Conservation (phyloP, 2,329 filamentous ascomycete genomes). For the Teratosphaeria nubilosa region DNA sequence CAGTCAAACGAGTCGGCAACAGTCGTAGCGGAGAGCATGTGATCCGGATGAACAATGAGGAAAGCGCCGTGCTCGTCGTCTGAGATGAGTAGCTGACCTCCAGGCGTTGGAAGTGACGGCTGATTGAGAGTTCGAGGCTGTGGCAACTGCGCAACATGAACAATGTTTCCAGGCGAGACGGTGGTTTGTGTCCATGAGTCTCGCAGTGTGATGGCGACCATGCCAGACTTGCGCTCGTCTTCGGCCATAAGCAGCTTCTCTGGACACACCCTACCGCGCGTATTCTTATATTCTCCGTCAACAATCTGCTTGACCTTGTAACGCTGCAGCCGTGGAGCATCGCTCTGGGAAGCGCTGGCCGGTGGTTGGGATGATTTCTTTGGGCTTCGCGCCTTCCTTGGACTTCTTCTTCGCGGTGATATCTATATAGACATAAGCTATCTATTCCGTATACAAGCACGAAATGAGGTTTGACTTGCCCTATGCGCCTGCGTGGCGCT, state of each 20-base stretch:
- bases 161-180: slow-evolving; percentile 61
- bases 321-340: slow-evolving; percentile 32
- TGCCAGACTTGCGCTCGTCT: slow-evolving; percentile 58
- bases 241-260: slow-evolving; percentile 68
- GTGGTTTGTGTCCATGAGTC: slow-evolving; percentile 81
- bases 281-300: slow-evolving; percentile 57
- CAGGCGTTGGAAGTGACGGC: slow-evolving; percentile 11
- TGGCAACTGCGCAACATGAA: slow-evolving; percentile 55
- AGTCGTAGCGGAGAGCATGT: slow-evolving; percentile 87
- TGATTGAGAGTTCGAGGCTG: slow-evolving; percentile 57
- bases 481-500: slow-evolving; percentile 58
- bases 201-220: slow-evolving; percentile 63
- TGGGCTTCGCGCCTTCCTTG: slow-evolving; percentile 7
- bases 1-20: slow-evolving; percentile 95
- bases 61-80: slow-evolving; percentile 61
- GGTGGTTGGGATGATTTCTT: background rate
- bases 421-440: slow-evolving; percentile 26
- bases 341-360: background rate
- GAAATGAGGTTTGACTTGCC: slow-evolving; percentile 24
- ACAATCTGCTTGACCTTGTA: slow-evolving; percentile 71
- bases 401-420: slow-evolving; percentile 13
- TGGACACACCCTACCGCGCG: slow-evolving; percentile 50
- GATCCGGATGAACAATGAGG: slow-evolving; percentile 86
- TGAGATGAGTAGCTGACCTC: slow-evolving; percentile 62
- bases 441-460: slow-evolving; percentile 13